Evolutionary conservation across 352 stramenopile species (phyloP).

Genomic region (Pythium guiyangense): DNA sequence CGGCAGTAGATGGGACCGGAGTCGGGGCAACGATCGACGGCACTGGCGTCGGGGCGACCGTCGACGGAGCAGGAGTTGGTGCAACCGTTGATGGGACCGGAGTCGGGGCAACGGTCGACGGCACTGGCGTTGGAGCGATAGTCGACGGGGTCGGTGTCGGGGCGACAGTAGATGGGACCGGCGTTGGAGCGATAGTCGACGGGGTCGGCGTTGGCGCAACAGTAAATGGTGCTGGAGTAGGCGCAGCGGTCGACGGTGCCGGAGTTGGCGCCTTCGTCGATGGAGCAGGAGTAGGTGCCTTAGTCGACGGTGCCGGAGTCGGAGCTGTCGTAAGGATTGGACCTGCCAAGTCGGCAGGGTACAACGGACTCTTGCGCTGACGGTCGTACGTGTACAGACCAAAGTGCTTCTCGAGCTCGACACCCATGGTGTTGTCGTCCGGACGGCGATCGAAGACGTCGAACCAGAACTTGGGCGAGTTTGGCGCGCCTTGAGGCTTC

Average conservation of each 20-base stretch:
- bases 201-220: background rate
- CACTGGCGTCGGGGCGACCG: no score
- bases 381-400: conserved; percentile 47
- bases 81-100: no score
- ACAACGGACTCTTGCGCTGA: conserved; percentile 33
- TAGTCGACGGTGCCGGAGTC: no score
- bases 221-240: background rate
- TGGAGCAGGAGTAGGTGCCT: background rate
- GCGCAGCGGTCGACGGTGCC: background rate
- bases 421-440: conserved; percentile 33
- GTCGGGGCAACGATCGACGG: no score
- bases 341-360: conserved; percentile 8
- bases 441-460: conserved; percentile 47
- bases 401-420: conserved; percentile 50
- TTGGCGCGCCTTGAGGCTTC: conserved; percentile 9
- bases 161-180: no score
- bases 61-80: no score
- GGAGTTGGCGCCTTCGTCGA: background rate
- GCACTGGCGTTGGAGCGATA: no score
- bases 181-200: background rate
- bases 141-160: no score
- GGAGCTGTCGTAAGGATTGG: background rate
- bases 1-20: no score
- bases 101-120: no score
- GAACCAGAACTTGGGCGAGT: conserved; percentile 46